phyloP scores from a whole-genome alignment of 2,329 filamentous ascomycete species.

The Monosporascus sp. region DNA sequence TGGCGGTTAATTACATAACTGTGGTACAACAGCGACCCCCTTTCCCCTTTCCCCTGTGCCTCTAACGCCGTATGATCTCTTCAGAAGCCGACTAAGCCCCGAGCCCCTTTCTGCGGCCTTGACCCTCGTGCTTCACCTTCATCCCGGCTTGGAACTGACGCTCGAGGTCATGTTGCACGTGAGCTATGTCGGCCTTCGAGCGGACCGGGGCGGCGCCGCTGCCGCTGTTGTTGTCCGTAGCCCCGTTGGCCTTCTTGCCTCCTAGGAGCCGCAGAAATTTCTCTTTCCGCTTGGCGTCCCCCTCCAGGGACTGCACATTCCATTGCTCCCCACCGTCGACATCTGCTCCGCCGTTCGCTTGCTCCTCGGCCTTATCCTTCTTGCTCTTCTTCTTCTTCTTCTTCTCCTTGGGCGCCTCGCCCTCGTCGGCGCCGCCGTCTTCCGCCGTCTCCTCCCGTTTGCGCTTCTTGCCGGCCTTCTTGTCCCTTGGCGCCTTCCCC shows the following conservation, averaged over 20 bases:
- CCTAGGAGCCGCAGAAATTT: slow-evolving; percentile 57
- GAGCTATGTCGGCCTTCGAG: slow-evolving; percentile 21
- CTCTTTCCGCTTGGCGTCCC: slow-evolving; percentile 44
- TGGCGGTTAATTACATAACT: too few species aligned
- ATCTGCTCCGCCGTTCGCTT: slow-evolving; percentile 13
- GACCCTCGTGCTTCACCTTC: slow-evolving; percentile 49
- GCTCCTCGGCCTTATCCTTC: slow-evolving; percentile 17
- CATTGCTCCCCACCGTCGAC: slow-evolving; percentile 37
- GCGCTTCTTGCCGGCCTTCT: slow-evolving; percentile 21
- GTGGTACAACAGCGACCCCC: too few species aligned
- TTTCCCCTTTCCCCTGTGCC: not conserved
- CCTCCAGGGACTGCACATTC: slow-evolving; percentile 49
- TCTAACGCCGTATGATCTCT: not conserved
- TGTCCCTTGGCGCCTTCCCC: slow-evolving; percentile 15
- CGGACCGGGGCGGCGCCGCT: slow-evolving; percentile 5
- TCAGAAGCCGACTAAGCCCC: slow-evolving; percentile 34
- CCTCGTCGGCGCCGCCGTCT: slow-evolving; percentile 12
- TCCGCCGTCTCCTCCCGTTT: slow-evolving; percentile 10
- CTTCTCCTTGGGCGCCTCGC: slow-evolving; percentile 17
- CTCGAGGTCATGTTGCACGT: slow-evolving; percentile 46
- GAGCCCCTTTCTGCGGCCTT: slow-evolving; percentile 46
- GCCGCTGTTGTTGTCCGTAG: slow-evolving; percentile 4
- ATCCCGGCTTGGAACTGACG: slow-evolving; percentile 54
- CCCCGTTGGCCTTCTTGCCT: slow-evolving; percentile 37
- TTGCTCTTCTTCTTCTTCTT: slow-evolving; percentile 21